Base-by-base conservation (phyloP, 2,329 filamentous ascomycete genomes). In the Bisporella sp. region DNA sequence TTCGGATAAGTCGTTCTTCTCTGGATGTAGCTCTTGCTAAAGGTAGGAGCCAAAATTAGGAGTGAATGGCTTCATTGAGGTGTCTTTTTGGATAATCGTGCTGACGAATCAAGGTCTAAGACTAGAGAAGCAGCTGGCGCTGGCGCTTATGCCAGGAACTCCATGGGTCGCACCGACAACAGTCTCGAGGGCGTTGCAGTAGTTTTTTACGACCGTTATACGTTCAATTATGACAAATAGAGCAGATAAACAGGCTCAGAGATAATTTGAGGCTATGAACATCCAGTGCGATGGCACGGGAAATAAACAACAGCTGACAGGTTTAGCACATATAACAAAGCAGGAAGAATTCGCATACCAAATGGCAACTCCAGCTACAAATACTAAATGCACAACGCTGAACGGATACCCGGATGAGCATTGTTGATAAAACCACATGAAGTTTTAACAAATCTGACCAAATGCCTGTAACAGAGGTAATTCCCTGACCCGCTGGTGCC, bases 161-260 rank as follows among this genome's bases (percentile, higher is more conserved):
- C 68, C 68, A 71, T 71, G 0, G 0, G 69, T 65, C 1, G 69
- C 68, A 47, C 68, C 66, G 30, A 71, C 69, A 4, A 72, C 63
- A 4, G 69, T 55, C 46, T 72, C 69, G 44, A 72, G 68, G 3
- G 69, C 67, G 37, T 72, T 68, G 13, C 69, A 66, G 55, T 71
- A 71, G 52, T 67, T 68, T 50, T 69, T 72, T 1, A 73, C 69
- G 59, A 68, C 71, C 6, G 64, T 60, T 7, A 70, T 70, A 44
- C 69, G 66, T 53, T 73, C 71, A 5, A 69, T 69, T 69, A 73
- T 72, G n/a, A 72, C 69, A 45, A 72, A 73, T 2, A 73, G 62
- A 0, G 71, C 69, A 1, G 69, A 71, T 5, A 69, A 72, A 54
- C 70, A 72, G 9, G 71, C 71, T 21, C 59, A 52, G 3, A 62